Evolutionary conservation across 2,329 filamentous ascomycete species (phyloP), one percentile per base, ranked within the genome.

Genomic region (Beauveria sp.): DNA sequence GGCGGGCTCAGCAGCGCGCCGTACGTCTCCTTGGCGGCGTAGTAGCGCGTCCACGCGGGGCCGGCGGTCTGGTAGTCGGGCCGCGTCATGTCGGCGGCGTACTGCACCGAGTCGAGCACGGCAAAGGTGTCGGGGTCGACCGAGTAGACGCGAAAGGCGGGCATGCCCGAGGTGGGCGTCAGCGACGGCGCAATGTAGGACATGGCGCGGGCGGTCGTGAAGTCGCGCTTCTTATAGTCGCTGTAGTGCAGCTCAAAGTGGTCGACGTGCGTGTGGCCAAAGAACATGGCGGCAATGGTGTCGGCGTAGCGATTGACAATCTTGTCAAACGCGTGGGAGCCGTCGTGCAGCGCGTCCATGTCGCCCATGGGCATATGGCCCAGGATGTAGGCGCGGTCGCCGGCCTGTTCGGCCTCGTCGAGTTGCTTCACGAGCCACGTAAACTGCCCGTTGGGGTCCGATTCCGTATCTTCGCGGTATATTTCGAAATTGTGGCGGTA

Each of bases 401-500:
- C 75, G 1, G 76, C 75, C 50, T 72, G 72, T 65, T 86, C 83
- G 3, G 83, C 82, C 2, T 74, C 73, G 57, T 81, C 76, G 0
- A 87, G 77, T 66, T 86, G 79, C 3, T 66, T 60, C 5, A 82
- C 78, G 8, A 86, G 74, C 80, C 83, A 85, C 18, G 75, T 71
- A 3, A 86, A 73, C 67, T 84, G 79, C 14, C 74, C 74, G 67
- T 77, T 77, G 2, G 82, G 83, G 66, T 85, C 83, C 14, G 69
- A 70, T 51, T 79, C 71, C 73, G 82, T 79, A 1, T 76, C 73
- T 51, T 79, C 74, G 64, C 79, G 74, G 66, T 83, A 86, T 42
- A 82, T 69, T 72, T 79, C 82, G 68, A 81, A 83, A 73, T 87
- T 86, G 64, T 78, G 72, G n/a, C 76, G 77, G 69, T 86, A 86